A percentile compares a stretch with the other conserved stretches of the same genome.
Conservation (phyloP, 2,329 filamentous ascomycete species). For the Colletotrichum nymphaeae region DNA sequence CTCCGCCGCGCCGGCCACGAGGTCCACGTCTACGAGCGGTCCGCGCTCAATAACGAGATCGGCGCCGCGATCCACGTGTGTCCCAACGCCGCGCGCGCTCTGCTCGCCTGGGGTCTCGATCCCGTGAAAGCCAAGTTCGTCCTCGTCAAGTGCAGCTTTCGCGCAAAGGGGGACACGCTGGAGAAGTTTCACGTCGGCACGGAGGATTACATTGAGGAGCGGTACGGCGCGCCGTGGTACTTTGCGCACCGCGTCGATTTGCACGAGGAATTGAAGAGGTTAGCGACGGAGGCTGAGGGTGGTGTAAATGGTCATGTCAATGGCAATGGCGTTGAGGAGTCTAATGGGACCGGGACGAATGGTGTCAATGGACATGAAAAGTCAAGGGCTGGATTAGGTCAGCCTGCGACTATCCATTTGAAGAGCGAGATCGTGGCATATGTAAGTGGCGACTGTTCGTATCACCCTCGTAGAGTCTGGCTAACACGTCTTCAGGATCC, state of each 20-base stretch:
- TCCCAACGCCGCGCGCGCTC: slow-evolving; percentile 50
- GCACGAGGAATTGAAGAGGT: slow-evolving; percentile 47
- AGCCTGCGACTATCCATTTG: slow-evolving; percentile 41
- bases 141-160: slow-evolving; percentile 16
- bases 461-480: background rate
- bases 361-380: background rate
- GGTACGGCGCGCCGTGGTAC: slow-evolving; percentile 46
- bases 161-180: slow-evolving; percentile 40
- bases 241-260: slow-evolving; percentile 54
- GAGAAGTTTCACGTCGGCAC: slow-evolving; percentile 36
- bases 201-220: slow-evolving; percentile 26
- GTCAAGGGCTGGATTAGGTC: slow-evolving; percentile 34
- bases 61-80: slow-evolving; percentile 53
- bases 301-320: background rate
- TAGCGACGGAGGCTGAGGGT: slow-evolving; percentile 44
- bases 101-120: slow-evolving; percentile 50
- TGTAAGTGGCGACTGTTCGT: slow-evolving; percentile 37
- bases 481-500: slow-evolving; percentile 37
- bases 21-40: slow-evolving; percentile 50
- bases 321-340: background rate
- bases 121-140: slow-evolving; percentile 43
- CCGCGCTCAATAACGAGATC: slow-evolving; percentile 48
- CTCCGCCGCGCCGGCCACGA: slow-evolving; percentile 47
- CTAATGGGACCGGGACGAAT: background rate
- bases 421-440: slow-evolving; percentile 40